Conservation (phyloP, 805 yeast species). For the Kockiozyma suomiensis region DNA sequence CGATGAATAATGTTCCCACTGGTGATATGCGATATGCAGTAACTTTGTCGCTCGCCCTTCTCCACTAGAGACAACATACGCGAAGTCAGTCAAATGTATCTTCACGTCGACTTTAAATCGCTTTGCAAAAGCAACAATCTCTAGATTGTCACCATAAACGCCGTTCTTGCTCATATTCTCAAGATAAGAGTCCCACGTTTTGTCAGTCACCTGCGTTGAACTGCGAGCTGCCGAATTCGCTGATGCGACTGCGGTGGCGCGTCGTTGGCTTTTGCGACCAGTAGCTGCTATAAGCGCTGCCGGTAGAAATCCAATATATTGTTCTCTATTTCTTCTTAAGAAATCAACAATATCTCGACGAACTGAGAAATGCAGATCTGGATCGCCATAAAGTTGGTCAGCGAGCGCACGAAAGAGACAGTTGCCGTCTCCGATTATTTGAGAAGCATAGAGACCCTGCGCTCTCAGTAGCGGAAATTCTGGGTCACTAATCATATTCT, state of each 20-base stretch:
- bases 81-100: slow-evolving; percentile 45
- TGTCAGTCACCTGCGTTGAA: slow-evolving; percentile 22
- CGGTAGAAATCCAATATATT: slow-evolving; percentile 35
- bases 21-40: slow-evolving; percentile 47
- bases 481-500: slow-evolving; percentile 6
- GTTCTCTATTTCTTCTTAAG: slow-evolving; percentile 39
- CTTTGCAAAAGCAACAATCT: slow-evolving; percentile 48
- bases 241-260: slow-evolving; percentile 17
- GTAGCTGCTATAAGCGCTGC: slow-evolving; percentile 11
- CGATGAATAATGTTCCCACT: slow-evolving; percentile 51
- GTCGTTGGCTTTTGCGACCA: slow-evolving; percentile 24
- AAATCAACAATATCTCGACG: slow-evolving; percentile 42
- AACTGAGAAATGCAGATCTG: slow-evolving; percentile 39
- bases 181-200: slow-evolving; percentile 43
- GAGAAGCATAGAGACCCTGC: slow-evolving; percentile 44
- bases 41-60: not conserved
- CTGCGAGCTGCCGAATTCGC: slow-evolving; percentile 7
- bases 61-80: slow-evolving; percentile 41
- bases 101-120: slow-evolving; percentile 41
- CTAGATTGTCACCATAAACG: slow-evolving; percentile 48
- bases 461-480: slow-evolving; percentile 45
- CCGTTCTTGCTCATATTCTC: slow-evolving; percentile 45
- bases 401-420: slow-evolving; percentile 48
- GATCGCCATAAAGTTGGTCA: slow-evolving; percentile 47
- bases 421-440: slow-evolving; percentile 48